Base-by-base conservation (phyloP, 176 grass and related monocot species). In the Zizania latifolia region DNA sequence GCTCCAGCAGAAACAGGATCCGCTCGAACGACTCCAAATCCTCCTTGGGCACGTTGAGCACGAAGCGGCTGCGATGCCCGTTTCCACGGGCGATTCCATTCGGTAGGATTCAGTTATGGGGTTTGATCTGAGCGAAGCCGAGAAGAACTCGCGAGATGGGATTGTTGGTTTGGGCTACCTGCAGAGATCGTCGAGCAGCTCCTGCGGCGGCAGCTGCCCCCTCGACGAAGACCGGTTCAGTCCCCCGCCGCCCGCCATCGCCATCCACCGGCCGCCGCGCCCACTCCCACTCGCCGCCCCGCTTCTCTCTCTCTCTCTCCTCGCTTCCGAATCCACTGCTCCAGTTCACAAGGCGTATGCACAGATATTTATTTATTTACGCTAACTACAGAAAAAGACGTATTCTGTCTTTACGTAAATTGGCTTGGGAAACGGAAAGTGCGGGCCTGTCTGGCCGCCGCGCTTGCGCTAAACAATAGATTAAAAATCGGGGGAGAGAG, bases 151-250 rank as follows among this genome's bases (percentile, higher is more conserved):
- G 65, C 21, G 65, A 74, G 32, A 72, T 65, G 45, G 46, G 68
- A 27, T 29, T 43, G 23, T n/a, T n/a, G 67, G 34, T n/a, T 43
- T n/a, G n/a, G n/a, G n/a, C 19, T 79, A 94, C 95, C 95, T 98
- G 95, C 95, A 98, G 75, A 98, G 95, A 84, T 98, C 91, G 51
- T 98, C 95, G 28, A 94, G 91, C 21, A 98, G 84, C 67, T 98
- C 95, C 80, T 94, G 95, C 23, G 89, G 85, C 15, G 91, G 95
- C 35, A 86, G 56, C 70, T 82, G 82, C 40, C 79, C 83, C 79
- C 74, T 80, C 29, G 84, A 83, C 1, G 88, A 71, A 0, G 84
- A 79, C 12, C 80, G 76, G 71, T 86, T 84, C 4, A 83, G 58
- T 10, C 84, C 88, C 38, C 80, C 88, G 74, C 79, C 83, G 54